Evolutionary conservation across 148 eudicot genomes (phyloP).

Genomic region (Talinum fruticosum): DNA sequence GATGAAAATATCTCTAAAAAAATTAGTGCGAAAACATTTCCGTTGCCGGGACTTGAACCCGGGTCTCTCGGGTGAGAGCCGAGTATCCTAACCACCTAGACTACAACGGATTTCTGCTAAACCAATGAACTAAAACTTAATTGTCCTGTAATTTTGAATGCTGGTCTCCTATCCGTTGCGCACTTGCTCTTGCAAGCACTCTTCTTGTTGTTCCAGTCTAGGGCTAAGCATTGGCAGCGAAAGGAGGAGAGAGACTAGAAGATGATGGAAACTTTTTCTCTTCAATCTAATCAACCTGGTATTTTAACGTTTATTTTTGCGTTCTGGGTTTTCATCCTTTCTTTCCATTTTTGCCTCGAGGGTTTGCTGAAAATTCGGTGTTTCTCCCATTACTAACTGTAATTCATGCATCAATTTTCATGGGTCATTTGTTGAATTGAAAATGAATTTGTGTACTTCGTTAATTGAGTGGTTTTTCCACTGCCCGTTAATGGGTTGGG

Average conservation of each 20-base stretch:
- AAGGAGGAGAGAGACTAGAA: neutral
- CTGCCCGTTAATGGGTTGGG: slow-evolving; percentile 17
- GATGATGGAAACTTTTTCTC: neutral
- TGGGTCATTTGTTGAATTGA: neutral
- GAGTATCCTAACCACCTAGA: slow-evolving; percentile 97
- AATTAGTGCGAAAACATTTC: no score
- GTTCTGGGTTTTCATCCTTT: neutral
- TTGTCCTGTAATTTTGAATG: no score
- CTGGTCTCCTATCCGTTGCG: no score
- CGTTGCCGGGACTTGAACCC: slow-evolving; percentile 67
- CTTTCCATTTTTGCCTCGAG: neutral
- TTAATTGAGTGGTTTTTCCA: neutral
- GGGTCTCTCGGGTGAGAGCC: slow-evolving; percentile 99
- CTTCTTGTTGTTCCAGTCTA: neutral
- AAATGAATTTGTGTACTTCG: neutral
- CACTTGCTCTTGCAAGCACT: neutral
- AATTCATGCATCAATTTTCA: slow-evolving; percentile 1
- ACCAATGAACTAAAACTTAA: no score
- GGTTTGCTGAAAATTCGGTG: neutral
- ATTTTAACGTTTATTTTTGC: neutral
- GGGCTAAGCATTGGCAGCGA: slow-evolving; percentile 1
- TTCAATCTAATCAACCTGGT: neutral
- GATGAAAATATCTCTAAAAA: no score
- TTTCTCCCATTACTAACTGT: neutral
- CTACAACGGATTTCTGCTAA: slow-evolving; percentile 60